Evolutionary conservation across 1,284 basidiomycete genomes (phyloP), one percentile per base, ranked within the genome.

Genomic region (Cryptococcus sp.): DNA sequence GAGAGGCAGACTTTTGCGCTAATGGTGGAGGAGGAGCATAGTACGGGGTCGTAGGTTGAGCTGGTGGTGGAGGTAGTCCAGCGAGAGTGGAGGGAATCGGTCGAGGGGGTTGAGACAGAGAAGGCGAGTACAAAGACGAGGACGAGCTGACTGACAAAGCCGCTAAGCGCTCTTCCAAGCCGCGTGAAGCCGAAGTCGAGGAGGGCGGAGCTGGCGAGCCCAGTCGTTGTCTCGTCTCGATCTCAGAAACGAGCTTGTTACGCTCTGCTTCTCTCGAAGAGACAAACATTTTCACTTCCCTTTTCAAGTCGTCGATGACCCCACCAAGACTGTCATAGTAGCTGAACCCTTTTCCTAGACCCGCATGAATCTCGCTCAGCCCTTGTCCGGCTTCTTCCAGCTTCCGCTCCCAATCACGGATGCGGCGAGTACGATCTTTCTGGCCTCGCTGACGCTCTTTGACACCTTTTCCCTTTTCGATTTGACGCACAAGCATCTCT

Each of bases 241-340:
- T 81, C 62, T 89, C 86, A 0, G 83, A 80, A 1, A 85, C 82
- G 23, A 95, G 73, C 16, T 81, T 80, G 45, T 89, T 86, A 16
- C 92, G 83, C 73, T 97, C 92, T 0, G 80, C 73, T n/a, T 81
- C 84, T 26, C 94, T 83, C 20, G 82, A 80, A 0, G 81, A 77
- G 3, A 90, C 81, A 67, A 88, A 96, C 0, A 80, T 76, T 50
- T 82, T 83, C 1, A 86, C 84, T 61, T 86, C 87, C 6, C 82
- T 78, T 52, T 82, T 81, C 7, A 97, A 82, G 8, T 81, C 83
- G 0, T 79, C 73, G 3, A 86, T 82, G 29, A 95, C 78, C 40
- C 86, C 85, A 0, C 82, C 83, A n/a, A 97, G 81, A 62, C 94
- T 90, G 5, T 81, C 82, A 75, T 98, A 97, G 77, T 96, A 99